These are phyloP conservation scores for Coccomyxa subellipsoidea DNA, from an alignment of 163 green algal genomes.

Conservation along the genomic window DNA sequence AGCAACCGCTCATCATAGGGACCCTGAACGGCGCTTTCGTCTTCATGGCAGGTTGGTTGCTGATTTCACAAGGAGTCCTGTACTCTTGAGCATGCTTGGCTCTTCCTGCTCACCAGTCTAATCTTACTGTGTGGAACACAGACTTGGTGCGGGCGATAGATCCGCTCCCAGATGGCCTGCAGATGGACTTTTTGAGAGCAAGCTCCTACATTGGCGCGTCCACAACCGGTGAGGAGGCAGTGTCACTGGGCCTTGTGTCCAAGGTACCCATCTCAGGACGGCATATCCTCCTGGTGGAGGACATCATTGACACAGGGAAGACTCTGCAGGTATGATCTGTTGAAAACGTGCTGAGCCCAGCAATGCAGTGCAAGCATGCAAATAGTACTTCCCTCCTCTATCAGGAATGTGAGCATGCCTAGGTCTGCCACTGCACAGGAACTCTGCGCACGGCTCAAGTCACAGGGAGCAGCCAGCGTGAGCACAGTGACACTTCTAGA, in stretches of 20 bases:
- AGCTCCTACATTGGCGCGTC: conserved; percentile 29
- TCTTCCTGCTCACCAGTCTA: neutral
- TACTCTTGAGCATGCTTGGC: too few relatives aligned
- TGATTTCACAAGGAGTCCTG: too few relatives aligned
- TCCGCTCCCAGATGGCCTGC: conserved; percentile 40
- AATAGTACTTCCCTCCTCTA: neutral
- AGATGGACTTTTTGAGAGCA: conserved; percentile 55
- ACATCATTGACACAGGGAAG: conserved; percentile 80
- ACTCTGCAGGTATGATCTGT: conserved; percentile 36
- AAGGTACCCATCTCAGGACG: conserved; percentile 22
- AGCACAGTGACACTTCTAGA: conserved; percentile 63
- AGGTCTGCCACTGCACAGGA: conserved; percentile 5
- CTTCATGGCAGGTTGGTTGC: conserved; percentile 40
- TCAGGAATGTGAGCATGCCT: neutral
- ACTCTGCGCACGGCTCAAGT: conserved; percentile 40
- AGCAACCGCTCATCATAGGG: conserved; percentile 47
- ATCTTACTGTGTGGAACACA: neutral
- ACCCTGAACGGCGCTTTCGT: conserved; percentile 61
- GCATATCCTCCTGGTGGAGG: conserved; percentile 62
- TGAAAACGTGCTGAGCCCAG: neutral
- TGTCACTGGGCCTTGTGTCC: conserved; percentile 8
- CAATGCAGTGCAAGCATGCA: neutral
- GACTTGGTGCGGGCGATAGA: conserved; percentile 56
- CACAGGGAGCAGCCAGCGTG: conserved; percentile 48
- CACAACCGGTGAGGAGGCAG: conserved; percentile 23